Base-by-base conservation (phyloP, 2,329 filamentous ascomycete species). In the Penicillium sp. region DNA sequence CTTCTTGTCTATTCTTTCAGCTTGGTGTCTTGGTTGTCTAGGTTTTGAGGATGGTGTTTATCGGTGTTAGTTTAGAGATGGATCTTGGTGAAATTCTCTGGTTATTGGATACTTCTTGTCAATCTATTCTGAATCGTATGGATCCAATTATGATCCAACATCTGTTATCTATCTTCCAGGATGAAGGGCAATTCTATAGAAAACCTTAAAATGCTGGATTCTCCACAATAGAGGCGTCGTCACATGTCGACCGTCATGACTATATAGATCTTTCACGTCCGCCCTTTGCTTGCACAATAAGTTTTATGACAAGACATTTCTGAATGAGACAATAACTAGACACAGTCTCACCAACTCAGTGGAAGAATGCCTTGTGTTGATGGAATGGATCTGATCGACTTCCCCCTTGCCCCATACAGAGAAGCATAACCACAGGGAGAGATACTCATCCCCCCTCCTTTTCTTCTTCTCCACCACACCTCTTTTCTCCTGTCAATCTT, bases 331-430 rank as follows among this genome's bases (percentile, higher is more conserved):
- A n/a, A n/a, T n/a, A n/a, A 1, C 29, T 22, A 42, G 30, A 45
- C 28, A 45, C 44, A 38, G 25, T 15, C 8, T 11, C 20, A 7
- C 10, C 16, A 3, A 8, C 23, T 2, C 17, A 14, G 7, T 30
- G 11, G 12, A 37, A 42, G 41, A 40, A 47, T 50, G 39, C 15
- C 35, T 37, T 7, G 26, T 36, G 40, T 42, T 39, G 37, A 31
- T 41, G 45, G 44, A 43, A 42, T 42, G 40, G 37, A 48, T 41
- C 31, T 6, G 37, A 49, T 49, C 41, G 44, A 40, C 50, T 37
- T 33, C 32, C 42, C 48, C 42, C 50, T 45, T 53, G 26, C 50
- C 48, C 35, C 22, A 43, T 45, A 41, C 30, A 34, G 30, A 11
- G 12, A 26, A 38, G 25, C 9, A 27, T 27, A 27, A 27, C 25